phyloP scores from a whole-genome alignment of 305 asterid genomes.

The Caryopteris hybrid region DNA sequence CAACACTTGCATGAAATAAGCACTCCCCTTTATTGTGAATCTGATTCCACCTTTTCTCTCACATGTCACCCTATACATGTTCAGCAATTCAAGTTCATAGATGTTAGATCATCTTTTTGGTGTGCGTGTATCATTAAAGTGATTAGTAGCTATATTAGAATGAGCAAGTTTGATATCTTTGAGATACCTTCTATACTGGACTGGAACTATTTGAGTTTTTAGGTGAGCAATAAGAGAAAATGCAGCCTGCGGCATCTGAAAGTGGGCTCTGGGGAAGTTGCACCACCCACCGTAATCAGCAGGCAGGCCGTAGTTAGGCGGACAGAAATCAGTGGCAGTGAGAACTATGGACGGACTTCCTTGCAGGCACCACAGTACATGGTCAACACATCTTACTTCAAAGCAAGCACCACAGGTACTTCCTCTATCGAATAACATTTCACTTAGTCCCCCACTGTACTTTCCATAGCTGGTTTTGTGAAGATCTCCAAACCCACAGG shows the following conservation, averaged over 20 bases:
- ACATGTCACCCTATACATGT: conserved; percentile 46
- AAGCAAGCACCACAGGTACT: conserved; percentile 38
- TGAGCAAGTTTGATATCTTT: neutral
- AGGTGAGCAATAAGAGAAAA: conserved; percentile 28
- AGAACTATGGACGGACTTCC: conserved; percentile 22
- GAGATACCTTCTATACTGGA: conserved; percentile 29
- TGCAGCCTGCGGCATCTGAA: conserved; percentile 27
- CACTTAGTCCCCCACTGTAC: conserved; percentile 26
- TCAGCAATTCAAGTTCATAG: neutral
- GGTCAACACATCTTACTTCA: conserved; percentile 26
- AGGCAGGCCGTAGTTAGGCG: conserved; percentile 31
- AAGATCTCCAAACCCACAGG: conserved; percentile 33
- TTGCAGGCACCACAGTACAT: conserved; percentile 21
- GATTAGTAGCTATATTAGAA: too few relatives aligned
- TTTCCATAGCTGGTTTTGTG: conserved; percentile 27
- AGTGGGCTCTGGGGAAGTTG: conserved; percentile 37
- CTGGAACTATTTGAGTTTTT: conserved; percentile 14
- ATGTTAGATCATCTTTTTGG: neutral
- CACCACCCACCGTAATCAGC: conserved; percentile 38
- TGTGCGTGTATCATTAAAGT: too few relatives aligned
- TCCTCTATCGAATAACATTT: conserved; percentile 29
- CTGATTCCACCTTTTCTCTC: conserved; percentile 57
- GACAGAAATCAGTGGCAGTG: conserved; percentile 35
- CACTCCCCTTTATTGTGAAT: conserved; percentile 46
- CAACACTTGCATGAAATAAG: conserved; percentile 50